These are phyloP conservation scores for Pseudisothecium myosuroides DNA, from an alignment of 225 moss, liverwort and hornwort genomes.

Conservation along the genomic window DNA sequence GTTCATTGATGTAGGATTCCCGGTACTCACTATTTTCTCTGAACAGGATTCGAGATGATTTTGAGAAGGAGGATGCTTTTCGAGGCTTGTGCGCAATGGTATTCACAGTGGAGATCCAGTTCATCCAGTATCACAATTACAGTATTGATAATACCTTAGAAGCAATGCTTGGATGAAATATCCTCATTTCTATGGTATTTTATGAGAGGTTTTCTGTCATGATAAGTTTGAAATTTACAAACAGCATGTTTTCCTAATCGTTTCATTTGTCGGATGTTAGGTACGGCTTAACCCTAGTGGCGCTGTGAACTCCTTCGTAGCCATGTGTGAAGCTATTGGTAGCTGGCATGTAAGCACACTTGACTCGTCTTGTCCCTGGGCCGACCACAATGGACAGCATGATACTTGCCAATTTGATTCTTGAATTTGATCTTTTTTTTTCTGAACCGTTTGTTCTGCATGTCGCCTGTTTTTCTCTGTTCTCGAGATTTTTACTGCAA, in stretches of 20 bases:
- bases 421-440: not conserved
- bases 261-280: constrained; percentile 13
- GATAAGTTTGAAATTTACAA: not conserved
- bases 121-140: not conserved
- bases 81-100: constrained; percentile 99
- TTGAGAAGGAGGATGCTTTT: constrained; percentile 99
- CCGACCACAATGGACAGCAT: not conserved
- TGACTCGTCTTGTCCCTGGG: not conserved
- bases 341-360: constrained; percentile 92
- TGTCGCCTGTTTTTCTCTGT: not conserved
- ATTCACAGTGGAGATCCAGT: not conserved
- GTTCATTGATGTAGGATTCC: not conserved
- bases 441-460: not conserved
- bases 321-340: constrained; percentile 97
- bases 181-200: not conserved
- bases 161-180: not conserved
- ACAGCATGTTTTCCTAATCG: not conserved
- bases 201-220: not conserved
- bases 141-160: not conserved
- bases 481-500: not conserved
- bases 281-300: constrained; percentile 87
- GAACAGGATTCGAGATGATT: constrained; percentile 87
- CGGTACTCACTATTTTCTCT: not conserved
- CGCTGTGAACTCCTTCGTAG: constrained; percentile 76
- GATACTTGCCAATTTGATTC: not conserved